A percentile compares a stretch with the other conserved stretches of the same genome.
Evolutionary conservation across 352 stramenopile genomes (phyloP).

Genomic region (Phytopythium mirpurense): DNA sequence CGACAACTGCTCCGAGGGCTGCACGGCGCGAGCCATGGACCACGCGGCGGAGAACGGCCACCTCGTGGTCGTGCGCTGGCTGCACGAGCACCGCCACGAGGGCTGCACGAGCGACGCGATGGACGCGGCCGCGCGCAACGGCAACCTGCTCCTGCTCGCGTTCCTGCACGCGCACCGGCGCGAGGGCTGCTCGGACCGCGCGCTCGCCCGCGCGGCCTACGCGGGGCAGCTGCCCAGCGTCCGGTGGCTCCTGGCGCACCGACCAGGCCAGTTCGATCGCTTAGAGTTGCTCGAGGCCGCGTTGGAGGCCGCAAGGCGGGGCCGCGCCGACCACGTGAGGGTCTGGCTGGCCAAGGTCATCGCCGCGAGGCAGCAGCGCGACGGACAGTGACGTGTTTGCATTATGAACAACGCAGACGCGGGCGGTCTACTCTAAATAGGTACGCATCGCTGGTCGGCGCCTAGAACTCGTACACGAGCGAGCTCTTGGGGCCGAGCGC

Average conservation of each 20-base stretch:
- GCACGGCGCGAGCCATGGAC: conserved; percentile 37
- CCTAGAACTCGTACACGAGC: conserved; percentile 43
- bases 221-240: conserved; percentile 28
- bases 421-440: conserved; percentile 1
- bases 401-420: neutral
- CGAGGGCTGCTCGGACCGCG: conserved; percentile 21
- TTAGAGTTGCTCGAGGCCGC: conserved; percentile 12
- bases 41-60: conserved; percentile 38
- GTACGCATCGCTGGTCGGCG: neutral
- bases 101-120: conserved; percentile 39
- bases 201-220: conserved; percentile 23
- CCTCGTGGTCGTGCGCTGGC: conserved; percentile 31
- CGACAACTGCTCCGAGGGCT: conserved; percentile 27
- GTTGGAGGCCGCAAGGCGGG: conserved; percentile 15
- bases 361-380: conserved; percentile 4
- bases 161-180: conserved; percentile 20
- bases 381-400: neutral
- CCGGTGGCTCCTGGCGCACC: conserved; percentile 22
- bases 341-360: conserved; percentile 17
- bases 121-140: conserved; percentile 34
- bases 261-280: conserved; percentile 17
- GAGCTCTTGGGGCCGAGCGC: conserved; percentile 24
- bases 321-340: conserved; percentile 25
- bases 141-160: conserved; percentile 28
- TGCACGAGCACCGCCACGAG: conserved; percentile 28